These are phyloP conservation scores for Herpetomonas samuelpessoai DNA, from an alignment of 208 protist species.

Conservation along the genomic window DNA sequence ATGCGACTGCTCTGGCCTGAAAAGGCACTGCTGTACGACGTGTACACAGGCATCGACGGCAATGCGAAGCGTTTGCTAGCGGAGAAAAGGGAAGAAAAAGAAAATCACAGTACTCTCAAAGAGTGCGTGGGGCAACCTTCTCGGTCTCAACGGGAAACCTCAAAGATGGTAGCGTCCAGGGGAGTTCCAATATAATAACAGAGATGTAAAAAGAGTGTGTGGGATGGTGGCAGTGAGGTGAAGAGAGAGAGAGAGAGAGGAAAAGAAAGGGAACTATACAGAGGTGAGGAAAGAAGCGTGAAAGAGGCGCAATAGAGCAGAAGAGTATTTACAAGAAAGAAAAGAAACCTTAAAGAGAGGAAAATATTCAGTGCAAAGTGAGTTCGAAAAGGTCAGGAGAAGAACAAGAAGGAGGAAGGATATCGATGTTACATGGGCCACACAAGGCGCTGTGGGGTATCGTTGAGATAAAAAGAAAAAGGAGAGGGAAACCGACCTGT, in stretches of 20 bases:
- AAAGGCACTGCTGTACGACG: conserved; percentile 25
- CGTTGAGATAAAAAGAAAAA: no score
- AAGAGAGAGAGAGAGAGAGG: not conserved
- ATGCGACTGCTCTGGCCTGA: conserved; percentile 20
- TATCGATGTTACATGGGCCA: no score
- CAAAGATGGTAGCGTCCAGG: no score
- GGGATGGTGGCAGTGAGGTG: not conserved
- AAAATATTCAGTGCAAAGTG: conserved; percentile 3
- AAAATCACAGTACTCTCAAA: no score
- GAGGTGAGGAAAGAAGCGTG: not conserved
- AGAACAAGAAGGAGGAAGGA: not conserved
- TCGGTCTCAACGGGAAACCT: no score
- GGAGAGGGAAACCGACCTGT: no score
- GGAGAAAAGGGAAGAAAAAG: no score
- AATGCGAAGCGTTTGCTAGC: not conserved
- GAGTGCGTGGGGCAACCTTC: no score
- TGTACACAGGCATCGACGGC: conserved; percentile 10
- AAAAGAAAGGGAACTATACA: not conserved
- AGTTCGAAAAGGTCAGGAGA: conserved; percentile 14
- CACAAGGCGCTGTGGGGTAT: no score
- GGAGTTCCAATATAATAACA: no score
- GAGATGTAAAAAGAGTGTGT: no score
- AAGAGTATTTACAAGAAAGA: conserved; percentile 4
- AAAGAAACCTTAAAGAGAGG: not conserved
- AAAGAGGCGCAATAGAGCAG: conserved; percentile 10